phyloP scores from a whole-genome alignment of 768 basidiomycete species.

The Amanita phalloides region DNA sequence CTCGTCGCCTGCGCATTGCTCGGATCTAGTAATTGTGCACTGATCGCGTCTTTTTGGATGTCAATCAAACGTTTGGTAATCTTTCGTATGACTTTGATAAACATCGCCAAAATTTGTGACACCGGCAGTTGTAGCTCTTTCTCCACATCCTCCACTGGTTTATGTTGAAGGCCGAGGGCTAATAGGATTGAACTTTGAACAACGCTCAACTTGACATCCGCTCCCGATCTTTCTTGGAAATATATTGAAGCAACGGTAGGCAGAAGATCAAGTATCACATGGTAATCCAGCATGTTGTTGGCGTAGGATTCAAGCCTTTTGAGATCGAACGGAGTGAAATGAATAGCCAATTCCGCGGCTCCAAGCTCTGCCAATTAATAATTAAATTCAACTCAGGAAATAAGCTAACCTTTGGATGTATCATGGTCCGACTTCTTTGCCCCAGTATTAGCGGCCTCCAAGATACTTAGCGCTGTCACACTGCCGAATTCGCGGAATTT shows the following conservation, averaged over 20 bases:
- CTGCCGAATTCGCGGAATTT: conserved; percentile 93
- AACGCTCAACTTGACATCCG: conserved; percentile 62
- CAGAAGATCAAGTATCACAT: conserved; percentile 88
- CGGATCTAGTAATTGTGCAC: conserved; percentile 35
- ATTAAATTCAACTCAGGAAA: neutral
- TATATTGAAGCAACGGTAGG: conserved; percentile 75
- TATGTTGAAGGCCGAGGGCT: conserved; percentile 83
- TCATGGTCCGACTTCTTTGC: conserved; percentile 34
- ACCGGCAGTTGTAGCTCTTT: conserved; percentile 77
- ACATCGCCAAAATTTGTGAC: conserved; percentile 80
- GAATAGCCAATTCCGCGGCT: conserved; percentile 35
- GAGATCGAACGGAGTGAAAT: conserved; percentile 86
- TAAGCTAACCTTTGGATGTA: conserved; percentile 23
- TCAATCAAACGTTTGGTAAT: conserved; percentile 66
- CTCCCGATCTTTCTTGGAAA: conserved; percentile 66
- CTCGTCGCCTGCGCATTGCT: conserved; percentile 4
- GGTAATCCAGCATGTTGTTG: conserved; percentile 93
- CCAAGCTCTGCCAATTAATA: conserved; percentile 18
- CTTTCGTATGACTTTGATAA: conserved; percentile 85
- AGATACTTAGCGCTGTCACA: conserved; percentile 75
- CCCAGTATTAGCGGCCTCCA: conserved; percentile 74
- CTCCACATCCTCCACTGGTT: conserved; percentile 84
- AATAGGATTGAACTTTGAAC: conserved; percentile 89
- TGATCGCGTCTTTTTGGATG: conserved; percentile 71
- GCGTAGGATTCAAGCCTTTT: conserved; percentile 94